Evolutionary conservation across 2,329 filamentous ascomycete genomes (phyloP), one percentile per base, ranked within the genome.

Genomic region (Alternaria sp.): DNA sequence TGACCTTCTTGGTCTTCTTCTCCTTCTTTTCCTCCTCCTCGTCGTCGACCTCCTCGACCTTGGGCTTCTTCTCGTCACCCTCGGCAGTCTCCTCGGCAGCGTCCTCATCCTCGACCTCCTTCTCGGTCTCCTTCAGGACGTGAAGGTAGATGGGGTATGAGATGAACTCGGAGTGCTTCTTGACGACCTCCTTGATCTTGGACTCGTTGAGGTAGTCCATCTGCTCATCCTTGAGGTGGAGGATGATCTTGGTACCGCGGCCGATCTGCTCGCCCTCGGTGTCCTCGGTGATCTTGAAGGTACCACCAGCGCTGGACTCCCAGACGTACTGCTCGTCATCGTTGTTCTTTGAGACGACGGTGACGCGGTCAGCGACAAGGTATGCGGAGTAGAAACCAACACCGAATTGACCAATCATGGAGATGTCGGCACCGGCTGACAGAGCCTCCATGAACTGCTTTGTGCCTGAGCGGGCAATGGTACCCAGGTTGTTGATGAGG

Each of bases 81-180:
- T 90, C 92, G 48, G 72, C 68, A 70, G 91, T 90, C 75, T 89
- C 87, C 75, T 85, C 83, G 74, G 85, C 83, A 69, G 87, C 89
- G 80, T 94, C 92, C 87, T 98, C 94, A 81, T 98, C 95, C 68
- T 94, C 94, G 68, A 98, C 93, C 87, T 99, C 95, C 78, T 88
- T 97, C 92, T 99, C 95, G 71, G 90, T 94, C 92, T 99, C 95
- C 92, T 99, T 99, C 82, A 92, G 85, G 79, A 99, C 94, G 86
- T 99, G 95, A 73, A 99, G 94, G 89, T 97, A 99, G 91, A 99
- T 99, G 80, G 95, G 95, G 89, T 99, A 99, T 53, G 95, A 98
- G 87, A 99, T 99, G 89, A 99, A 99, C 87, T 99, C 95, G 81
- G 95, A 98, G 92, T 99, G 95, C 92, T 99, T 99, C 93, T 98